Evolutionary conservation across 2,329 filamentous ascomycete species (phyloP).

Genomic region (Exophiala oligosperma): DNA sequence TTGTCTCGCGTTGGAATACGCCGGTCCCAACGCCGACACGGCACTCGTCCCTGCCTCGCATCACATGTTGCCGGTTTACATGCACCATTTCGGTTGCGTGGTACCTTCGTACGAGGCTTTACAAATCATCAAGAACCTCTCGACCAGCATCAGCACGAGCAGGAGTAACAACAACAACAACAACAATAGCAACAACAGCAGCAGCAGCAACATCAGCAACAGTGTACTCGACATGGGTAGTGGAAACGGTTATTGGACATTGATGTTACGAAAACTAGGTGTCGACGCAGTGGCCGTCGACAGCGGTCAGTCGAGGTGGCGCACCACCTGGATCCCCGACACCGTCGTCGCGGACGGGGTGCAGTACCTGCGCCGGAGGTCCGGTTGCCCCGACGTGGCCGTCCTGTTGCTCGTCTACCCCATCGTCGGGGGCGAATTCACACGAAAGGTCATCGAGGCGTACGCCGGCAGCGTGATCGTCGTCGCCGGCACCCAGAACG

Average conservation of each 20-base stretch:
- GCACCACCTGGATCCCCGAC: constrained; percentile 67
- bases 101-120: constrained; percentile 68
- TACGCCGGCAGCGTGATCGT: constrained; percentile 66
- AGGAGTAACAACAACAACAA: no score
- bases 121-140: constrained; percentile 58
- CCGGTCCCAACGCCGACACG: constrained; percentile 56
- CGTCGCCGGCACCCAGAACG: constrained; percentile 74
- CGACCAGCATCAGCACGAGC: no score
- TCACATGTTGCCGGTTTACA: constrained; percentile 69
- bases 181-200: no score
- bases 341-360: constrained; percentile 63
- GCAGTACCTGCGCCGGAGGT: constrained; percentile 55
- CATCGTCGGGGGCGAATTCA: constrained; percentile 67
- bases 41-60: constrained; percentile 59
- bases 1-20: constrained; percentile 65
- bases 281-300: constrained; percentile 62
- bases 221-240: constrained; percentile 65
- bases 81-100: constrained; percentile 77
- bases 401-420: constrained; percentile 73
- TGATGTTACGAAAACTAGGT: constrained; percentile 64
- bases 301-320: constrained; percentile 67
- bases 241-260: constrained; percentile 75
- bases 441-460: constrained; percentile 59
- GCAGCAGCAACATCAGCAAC: no score
- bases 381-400: constrained; percentile 50